Base-by-base conservation (phyloP, 2,329 filamentous ascomycete species). In the Aspergillus sp. region DNA sequence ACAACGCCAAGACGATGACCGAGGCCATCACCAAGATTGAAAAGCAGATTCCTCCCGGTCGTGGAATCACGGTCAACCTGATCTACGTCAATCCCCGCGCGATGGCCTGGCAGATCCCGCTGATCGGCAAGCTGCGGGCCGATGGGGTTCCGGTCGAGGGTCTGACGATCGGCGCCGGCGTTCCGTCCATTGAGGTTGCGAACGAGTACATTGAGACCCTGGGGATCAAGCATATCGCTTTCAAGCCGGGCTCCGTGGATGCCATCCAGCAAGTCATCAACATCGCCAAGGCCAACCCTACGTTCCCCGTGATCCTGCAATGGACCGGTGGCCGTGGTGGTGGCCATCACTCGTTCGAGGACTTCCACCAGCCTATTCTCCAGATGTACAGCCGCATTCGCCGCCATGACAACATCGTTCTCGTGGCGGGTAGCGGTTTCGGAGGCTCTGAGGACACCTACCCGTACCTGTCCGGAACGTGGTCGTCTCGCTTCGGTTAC, bases 251-350 rank as follows among this genome's bases (percentile, higher is more conserved):
- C 57, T 95, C 91, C 11, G 81, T 88, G 49, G 90, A 96, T 60
- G 90, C 88, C 4, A 95, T 96, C 57, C 90, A 96, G 70, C 79
- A 88, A 21, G 89, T 94, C 56, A 88, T 96, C 75, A 94, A 95
- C 73, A 92, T 96, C 65, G 92, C 91, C 57, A 93, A 90, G 74
- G 90, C 90, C 13, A 93, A 96, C 70, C 91, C 91, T 3, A 87
- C 82, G 23, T 96, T 96, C 79, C 91, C 92, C 13, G 84, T 96
- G 47, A 85, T 96, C 51, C 78, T 96, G 55, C 91, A 96, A 74
- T 96, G 91, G 91, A 96, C 92, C 57, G 91, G 92, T 68, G 91
- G 92, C 43, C 88, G 91, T 74, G 91, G 91, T 62, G 91, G 91
- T 76, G 91, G 92, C 51, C 92, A 96, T 71, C 91, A 96, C 77